Conservation (phyloP, 1,139 yeast species). For the Candida buenavistaensis region DNA sequence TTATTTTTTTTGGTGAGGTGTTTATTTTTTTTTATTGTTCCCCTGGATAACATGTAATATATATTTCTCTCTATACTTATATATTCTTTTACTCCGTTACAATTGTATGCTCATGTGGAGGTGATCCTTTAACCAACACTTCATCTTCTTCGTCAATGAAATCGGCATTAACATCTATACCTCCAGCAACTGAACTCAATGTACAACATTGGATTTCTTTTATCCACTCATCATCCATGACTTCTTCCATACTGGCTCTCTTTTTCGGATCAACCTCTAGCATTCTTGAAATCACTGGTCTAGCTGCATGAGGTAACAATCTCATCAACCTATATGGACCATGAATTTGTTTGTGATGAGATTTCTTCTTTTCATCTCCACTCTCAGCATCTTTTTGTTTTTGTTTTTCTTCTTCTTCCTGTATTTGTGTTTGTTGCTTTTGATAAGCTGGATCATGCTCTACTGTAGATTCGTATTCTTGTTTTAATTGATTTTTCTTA, state of each 20-base stretch:
- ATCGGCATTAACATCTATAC: slow-evolving; percentile 25
- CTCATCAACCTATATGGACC: slow-evolving; percentile 93
- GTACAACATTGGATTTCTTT: slow-evolving; percentile 53
- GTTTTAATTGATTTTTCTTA: slow-evolving; percentile 37
- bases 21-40: background rate
- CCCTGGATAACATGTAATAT: too few species aligned
- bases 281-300: slow-evolving; percentile 77
- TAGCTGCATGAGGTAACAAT: slow-evolving; percentile 80
- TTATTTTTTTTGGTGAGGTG: too few species aligned
- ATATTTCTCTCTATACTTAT: too few species aligned
- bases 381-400: slow-evolving; percentile 13
- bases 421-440: slow-evolving; percentile 13
- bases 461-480: slow-evolving; percentile 25
- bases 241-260: slow-evolving; percentile 70
- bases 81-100: slow-evolving; percentile 17
- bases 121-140: slow-evolving; percentile 37
- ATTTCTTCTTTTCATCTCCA: slow-evolving; percentile 26
- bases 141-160: slow-evolving; percentile 44
- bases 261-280: slow-evolving; percentile 63
- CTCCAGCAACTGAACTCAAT: slow-evolving; percentile 25
- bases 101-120: slow-evolving; percentile 43
- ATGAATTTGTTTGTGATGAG: slow-evolving; percentile 45
- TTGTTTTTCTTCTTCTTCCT: slow-evolving; percentile 14
- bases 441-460: slow-evolving; percentile 12
- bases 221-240: slow-evolving; percentile 73